Evolutionary conservation across 2,329 filamentous ascomycete species (phyloP).

Genomic region (Botryotinia calthae): DNA sequence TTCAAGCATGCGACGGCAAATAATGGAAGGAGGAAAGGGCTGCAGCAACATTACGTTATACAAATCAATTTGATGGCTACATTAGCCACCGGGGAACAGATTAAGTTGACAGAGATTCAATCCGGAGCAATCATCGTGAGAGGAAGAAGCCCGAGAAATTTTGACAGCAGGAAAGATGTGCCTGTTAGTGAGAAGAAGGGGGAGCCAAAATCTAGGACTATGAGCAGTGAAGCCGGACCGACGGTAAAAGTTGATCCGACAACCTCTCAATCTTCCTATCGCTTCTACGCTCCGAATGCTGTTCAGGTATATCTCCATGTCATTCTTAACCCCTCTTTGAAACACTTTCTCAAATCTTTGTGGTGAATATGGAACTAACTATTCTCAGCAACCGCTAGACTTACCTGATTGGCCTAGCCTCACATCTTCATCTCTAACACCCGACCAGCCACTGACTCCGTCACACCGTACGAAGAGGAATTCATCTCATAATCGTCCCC

Average conservation of each 20-base stretch:
- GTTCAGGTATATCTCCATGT: constrained; percentile 30
- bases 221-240: constrained; percentile 27
- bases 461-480: constrained; percentile 30
- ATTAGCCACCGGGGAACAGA: constrained; percentile 60
- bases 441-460: constrained; percentile 22
- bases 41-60: constrained; percentile 93
- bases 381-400: constrained; percentile 32
- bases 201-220: constrained; percentile 34
- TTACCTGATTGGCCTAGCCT: constrained; percentile 33
- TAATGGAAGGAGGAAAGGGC: constrained; percentile 87
- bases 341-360: not conserved
- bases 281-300: constrained; percentile 35
- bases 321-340: not conserved
- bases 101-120: constrained; percentile 77
- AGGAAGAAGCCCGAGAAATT: constrained; percentile 88
- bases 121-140: constrained; percentile 95
- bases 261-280: constrained; percentile 28
- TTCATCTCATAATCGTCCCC: constrained; percentile 29
- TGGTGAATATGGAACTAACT: not conserved
- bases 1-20: constrained; percentile 97
- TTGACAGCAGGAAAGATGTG: constrained; percentile 85
- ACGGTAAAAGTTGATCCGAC: constrained; percentile 35
- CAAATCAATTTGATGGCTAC: constrained; percentile 80
- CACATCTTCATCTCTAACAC: constrained; percentile 18
- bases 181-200: constrained; percentile 51